Evolutionary conservation across 768 basidiomycete species (phyloP), one percentile per base, ranked within the genome.

Genomic region (Astraeus odoratus): DNA sequence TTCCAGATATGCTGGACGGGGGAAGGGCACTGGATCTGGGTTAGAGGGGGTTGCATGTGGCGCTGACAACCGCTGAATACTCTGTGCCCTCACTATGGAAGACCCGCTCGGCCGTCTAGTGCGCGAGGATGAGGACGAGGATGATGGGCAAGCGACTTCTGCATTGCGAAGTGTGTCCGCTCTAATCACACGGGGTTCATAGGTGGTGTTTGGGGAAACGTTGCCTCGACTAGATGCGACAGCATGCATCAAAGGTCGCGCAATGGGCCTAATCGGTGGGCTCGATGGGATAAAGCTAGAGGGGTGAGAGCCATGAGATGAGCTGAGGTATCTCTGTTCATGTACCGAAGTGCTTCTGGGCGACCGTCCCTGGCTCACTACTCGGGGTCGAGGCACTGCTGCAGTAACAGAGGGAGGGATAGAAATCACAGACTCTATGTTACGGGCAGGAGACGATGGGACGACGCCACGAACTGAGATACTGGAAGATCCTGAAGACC

Each of bases 121-220:
- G 44, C 73, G 76, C 6, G 67, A 60, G 25, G 77, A 70, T 7
- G 76, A 71, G 24, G 70, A 50, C 4, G 71, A 68, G 1, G 69
- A 43, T 3, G 78, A 67, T 7, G 70, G 59, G 54, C 76, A 77
- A 22, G 69, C 59, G 18, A 61, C 43, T 43, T 79, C 78, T n/a
- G 58, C 54, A 43, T 49, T 60, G 29, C 68, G 70, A 43, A 71
- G 55, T 31, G 71, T 63, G 43, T 73, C 71, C 15, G 72, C 77
- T 42, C 84, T 81, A 36, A 89, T 73, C 46, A 89, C 72, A 39
- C 86, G 78, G 34, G 86, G 86, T 53, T 85, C 81, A 52, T 81
- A 47, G 60, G 60, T 42, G 57, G 58, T 44, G 60, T 55, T 45
- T 53, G 69, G 44, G 61, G 60, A 33, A 36, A 54, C 18, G 35